These are phyloP conservation scores for Amanita inopinata DNA, from an alignment of 768 basidiomycete species.

Conservation along the genomic window DNA sequence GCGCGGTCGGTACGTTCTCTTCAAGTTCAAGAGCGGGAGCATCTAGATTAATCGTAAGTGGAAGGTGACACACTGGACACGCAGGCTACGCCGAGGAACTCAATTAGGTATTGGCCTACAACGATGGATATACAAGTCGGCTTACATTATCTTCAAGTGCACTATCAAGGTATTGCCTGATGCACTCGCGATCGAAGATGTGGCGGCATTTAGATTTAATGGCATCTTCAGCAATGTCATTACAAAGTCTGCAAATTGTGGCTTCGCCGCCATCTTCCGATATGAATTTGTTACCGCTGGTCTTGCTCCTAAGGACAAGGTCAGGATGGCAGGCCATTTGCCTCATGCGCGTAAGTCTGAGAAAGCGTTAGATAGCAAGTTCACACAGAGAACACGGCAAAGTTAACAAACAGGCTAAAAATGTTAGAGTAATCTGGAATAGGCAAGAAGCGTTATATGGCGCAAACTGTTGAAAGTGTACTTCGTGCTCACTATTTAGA, in stretches of 20 bases:
- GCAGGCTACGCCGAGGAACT: constrained; percentile 45
- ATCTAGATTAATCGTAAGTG: constrained; percentile 92
- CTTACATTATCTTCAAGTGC: constrained; percentile 55
- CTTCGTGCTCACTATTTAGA: constrained; percentile 66
- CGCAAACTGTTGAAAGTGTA: background rate
- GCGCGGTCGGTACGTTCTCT: constrained; percentile 36
- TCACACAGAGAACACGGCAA: background rate
- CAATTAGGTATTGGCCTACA: constrained; percentile 1
- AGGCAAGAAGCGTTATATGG: constrained; percentile 5
- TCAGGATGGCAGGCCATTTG: constrained; percentile 96
- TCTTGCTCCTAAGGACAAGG: constrained; percentile 82
- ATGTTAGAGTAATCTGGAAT: constrained; percentile 78
- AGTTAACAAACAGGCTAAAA: constrained; percentile 55
- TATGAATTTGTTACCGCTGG: constrained; percentile 53
- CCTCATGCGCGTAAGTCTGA: constrained; percentile 86
- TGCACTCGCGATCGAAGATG: constrained; percentile 94
- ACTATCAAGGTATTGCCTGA: constrained; percentile 82
- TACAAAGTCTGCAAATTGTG: constrained; percentile 90
- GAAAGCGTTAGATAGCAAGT: constrained; percentile 11
- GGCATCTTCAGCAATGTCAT: constrained; percentile 94
- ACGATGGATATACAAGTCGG: constrained; percentile 9
- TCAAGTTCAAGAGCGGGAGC: constrained; percentile 84
- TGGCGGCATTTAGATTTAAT: constrained; percentile 91
- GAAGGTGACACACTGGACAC: constrained; percentile 91
- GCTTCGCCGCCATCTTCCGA: constrained; percentile 57